Conservation (phyloP, 2,329 filamentous ascomycete genomes). For the Claviceps sp. region DNA sequence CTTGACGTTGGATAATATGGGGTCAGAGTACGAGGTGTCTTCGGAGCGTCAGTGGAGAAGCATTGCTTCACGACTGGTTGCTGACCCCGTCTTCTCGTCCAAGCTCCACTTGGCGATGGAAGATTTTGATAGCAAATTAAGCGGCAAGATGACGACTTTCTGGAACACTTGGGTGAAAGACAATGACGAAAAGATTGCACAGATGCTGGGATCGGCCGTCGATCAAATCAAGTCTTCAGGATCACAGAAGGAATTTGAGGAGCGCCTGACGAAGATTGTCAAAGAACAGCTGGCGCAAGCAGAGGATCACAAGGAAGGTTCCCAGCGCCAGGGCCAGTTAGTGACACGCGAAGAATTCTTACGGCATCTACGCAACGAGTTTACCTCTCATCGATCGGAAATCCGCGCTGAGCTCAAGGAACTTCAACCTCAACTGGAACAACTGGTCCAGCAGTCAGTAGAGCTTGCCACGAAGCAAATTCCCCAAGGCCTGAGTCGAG, state of each 20-base stretch:
- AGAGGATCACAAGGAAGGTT: slow-evolving; percentile 12
- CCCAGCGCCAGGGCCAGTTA: slow-evolving; percentile 15
- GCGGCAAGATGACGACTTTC: slow-evolving; percentile 21
- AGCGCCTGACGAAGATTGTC: slow-evolving; percentile 22
- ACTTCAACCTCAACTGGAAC: slow-evolving; percentile 22
- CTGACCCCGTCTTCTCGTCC: slow-evolving; percentile 17
- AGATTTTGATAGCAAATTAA: slow-evolving; percentile 13
- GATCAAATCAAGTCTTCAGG: slow-evolving; percentile 22
- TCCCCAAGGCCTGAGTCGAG: slow-evolving; percentile 21
- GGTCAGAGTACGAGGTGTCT: slow-evolving; percentile 24
- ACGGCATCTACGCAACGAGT: slow-evolving; percentile 25
- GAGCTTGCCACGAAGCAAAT: slow-evolving; percentile 13
- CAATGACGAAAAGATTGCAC: slow-evolving; percentile 29
- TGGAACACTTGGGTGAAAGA: slow-evolving; percentile 41
- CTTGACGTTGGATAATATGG: slow-evolving; percentile 29
- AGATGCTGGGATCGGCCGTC: slow-evolving; percentile 17
- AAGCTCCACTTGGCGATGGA: slow-evolving; percentile 16
- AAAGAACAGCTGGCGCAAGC: slow-evolving; percentile 22
- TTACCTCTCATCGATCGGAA: slow-evolving; percentile 23
- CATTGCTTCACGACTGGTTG: slow-evolving; percentile 27
- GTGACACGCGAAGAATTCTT: slow-evolving; percentile 38
- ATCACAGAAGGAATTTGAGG: slow-evolving; percentile 21
- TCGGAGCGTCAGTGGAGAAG: slow-evolving; percentile 35
- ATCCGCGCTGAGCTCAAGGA: slow-evolving; percentile 27
- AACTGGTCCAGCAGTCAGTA: slow-evolving; percentile 19